These are phyloP conservation scores for Pleurotus ostreatus DNA, from an alignment of 768 basidiomycete genomes.

Conservation along the genomic window DNA sequence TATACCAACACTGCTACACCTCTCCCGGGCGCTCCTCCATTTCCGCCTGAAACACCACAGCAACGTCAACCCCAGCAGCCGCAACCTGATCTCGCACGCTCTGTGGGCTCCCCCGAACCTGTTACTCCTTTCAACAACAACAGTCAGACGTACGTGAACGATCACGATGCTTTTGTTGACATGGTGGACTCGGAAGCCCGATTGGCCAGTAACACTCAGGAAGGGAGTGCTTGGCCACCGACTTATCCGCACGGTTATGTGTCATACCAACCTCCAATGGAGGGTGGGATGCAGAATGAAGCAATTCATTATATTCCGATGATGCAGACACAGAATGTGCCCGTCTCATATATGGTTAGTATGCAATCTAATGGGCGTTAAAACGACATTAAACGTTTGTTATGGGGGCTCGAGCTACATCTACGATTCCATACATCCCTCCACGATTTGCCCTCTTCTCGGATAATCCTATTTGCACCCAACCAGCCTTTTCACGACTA, in stretches of 20 bases:
- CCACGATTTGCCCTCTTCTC: too few species aligned
- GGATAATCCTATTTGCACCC: too few species aligned
- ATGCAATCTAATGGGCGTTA: not conserved
- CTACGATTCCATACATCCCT: too few species aligned
- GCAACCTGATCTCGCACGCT: not conserved
- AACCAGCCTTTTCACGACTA: too few species aligned
- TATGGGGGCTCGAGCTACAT: too few species aligned
- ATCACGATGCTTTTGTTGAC: not conserved
- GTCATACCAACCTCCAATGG: not conserved
- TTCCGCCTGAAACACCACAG: too few species aligned
- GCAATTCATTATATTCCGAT: conserved; percentile 4
- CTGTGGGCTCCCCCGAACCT: not conserved
- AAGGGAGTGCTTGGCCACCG: conserved; percentile 2
- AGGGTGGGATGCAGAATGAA: not conserved
- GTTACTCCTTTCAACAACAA: not conserved
- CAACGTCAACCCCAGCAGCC: not conserved
- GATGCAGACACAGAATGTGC: not conserved
- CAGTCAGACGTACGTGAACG: too few species aligned
- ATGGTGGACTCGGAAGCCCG: conserved; percentile 1
- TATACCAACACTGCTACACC: not conserved
- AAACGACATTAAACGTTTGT: too few species aligned
- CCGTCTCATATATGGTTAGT: not conserved
- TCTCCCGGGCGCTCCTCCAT: not conserved
- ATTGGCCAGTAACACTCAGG: not conserved
- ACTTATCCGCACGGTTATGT: conserved; percentile 4